phyloP scores from a whole-genome alignment of 805 yeast genomes.

The Jamesozyma jinghongensis region DNA sequence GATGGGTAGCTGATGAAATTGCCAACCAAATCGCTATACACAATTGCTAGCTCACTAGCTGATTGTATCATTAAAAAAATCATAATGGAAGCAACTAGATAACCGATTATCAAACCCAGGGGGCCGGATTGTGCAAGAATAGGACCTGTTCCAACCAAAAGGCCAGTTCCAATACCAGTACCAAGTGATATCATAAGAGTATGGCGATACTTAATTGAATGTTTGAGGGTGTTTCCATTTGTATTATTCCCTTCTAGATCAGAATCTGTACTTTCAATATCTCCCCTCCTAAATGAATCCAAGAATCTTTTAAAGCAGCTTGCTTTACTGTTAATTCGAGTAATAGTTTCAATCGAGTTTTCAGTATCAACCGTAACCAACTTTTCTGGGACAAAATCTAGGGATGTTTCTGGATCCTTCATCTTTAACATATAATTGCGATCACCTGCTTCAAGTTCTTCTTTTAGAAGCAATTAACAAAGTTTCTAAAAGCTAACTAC shows the following conservation, averaged over 20 bases:
- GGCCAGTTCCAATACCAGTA: constrained; percentile 74
- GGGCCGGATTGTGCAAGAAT: constrained; percentile 38
- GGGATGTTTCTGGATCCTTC: too few species aligned
- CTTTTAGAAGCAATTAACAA: too few species aligned
- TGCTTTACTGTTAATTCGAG: too few species aligned
- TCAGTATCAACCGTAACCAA: too few species aligned
- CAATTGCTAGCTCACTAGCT: constrained; percentile 54
- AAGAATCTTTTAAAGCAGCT: neutral
- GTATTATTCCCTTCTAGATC: neutral
- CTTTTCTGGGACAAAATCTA: too few species aligned
- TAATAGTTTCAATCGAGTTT: too few species aligned
- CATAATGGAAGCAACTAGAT: constrained; percentile 45
- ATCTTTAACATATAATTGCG: too few species aligned
- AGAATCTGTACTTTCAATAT: neutral
- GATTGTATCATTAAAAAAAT: constrained; percentile 47
- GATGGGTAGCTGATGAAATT: constrained; percentile 50
- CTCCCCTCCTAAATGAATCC: neutral
- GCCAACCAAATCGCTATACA: constrained; percentile 48
- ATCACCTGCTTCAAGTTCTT: too few species aligned
- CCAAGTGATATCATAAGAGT: constrained; percentile 50
- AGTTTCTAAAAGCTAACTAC: too few species aligned
- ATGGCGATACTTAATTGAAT: constrained; percentile 13
- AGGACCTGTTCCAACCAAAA: constrained; percentile 46
- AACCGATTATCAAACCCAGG: constrained; percentile 42
- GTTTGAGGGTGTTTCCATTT: constrained; percentile 2